Conservation (phyloP, 2,329 filamentous ascomycete genomes). For the Penicillium sp. region DNA sequence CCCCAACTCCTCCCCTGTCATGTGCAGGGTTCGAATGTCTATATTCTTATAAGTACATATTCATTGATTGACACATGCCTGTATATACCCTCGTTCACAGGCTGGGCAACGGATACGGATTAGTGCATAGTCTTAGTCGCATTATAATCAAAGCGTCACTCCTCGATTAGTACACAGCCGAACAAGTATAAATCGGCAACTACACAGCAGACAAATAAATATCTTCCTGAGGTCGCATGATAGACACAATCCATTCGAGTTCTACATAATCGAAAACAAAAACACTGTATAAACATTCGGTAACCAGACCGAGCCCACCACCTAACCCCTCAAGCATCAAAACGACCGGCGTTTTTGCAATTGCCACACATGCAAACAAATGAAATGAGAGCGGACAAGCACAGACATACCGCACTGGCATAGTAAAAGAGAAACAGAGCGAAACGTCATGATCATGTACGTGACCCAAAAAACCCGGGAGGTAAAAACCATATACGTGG, state of each 20-base stretch:
- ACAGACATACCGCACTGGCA: background rate
- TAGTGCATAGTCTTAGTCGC: background rate
- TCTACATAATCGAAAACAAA: background rate
- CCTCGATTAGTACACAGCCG: background rate
- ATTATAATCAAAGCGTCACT: background rate
- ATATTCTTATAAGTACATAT: background rate
- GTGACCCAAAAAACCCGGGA: background rate
- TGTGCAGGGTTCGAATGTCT: no score
- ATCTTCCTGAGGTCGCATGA: background rate
- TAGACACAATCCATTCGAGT: background rate
- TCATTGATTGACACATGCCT: background rate
- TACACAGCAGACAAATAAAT: no score
- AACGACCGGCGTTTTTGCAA: background rate
- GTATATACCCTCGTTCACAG: background rate
- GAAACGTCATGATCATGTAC: background rate
- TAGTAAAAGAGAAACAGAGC: background rate
- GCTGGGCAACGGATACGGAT: background rate
- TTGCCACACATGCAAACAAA: background rate
- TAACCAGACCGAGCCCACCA: background rate
- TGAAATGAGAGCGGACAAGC: background rate
- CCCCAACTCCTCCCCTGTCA: no score
- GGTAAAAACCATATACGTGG: constrained; percentile 3
- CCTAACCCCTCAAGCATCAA: background rate
- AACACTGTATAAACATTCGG: background rate
- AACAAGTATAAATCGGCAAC: background rate